phyloP scores from a whole-genome alignment of 2,329 filamentous ascomycete genomes.

The Arthroderma uncinatum region DNA sequence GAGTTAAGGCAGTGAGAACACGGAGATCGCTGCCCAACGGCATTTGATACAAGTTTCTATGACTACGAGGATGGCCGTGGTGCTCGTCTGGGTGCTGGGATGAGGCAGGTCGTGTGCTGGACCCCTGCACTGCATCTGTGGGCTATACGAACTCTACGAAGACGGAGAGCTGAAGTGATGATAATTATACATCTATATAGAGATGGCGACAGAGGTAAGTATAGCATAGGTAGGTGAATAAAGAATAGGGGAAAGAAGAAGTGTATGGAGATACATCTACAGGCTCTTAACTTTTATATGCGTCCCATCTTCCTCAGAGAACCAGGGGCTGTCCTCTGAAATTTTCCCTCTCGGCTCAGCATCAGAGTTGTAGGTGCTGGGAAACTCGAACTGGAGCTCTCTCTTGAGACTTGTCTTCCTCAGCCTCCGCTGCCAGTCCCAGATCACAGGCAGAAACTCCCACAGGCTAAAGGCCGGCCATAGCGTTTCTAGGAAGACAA shows the following conservation, averaged over 20 bases:
- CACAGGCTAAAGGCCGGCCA: conserved; percentile 96
- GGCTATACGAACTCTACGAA: no score
- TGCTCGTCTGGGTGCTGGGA: no score
- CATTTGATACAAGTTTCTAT: not conserved
- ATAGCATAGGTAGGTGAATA: not conserved
- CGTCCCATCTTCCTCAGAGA: not conserved
- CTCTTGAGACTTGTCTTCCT: conserved; percentile 30
- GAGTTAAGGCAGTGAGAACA: no score
- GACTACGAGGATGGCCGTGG: not conserved
- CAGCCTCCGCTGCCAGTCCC: conserved; percentile 73
- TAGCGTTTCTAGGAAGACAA: conserved; percentile 81
- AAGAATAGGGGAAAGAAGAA: not conserved
- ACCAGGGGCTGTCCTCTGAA: not conserved
- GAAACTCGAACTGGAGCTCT: conserved; percentile 5
- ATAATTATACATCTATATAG: not conserved
- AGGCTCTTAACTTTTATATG: not conserved
- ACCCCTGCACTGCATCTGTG: not conserved
- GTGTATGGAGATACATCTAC: not conserved
- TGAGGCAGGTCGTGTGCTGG: no score
- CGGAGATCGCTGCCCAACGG: not conserved
- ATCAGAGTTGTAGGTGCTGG: not conserved
- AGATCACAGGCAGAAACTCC: conserved; percentile 80
- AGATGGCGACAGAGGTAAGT: not conserved
- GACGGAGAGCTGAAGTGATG: not conserved
- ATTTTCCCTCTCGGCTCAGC: not conserved